Percentiles rank a stretch among this genome's conserved stretches.
Conservation (phyloP, 371 early-diverging fungal species). For the Vairimorpha ceranae region DNA sequence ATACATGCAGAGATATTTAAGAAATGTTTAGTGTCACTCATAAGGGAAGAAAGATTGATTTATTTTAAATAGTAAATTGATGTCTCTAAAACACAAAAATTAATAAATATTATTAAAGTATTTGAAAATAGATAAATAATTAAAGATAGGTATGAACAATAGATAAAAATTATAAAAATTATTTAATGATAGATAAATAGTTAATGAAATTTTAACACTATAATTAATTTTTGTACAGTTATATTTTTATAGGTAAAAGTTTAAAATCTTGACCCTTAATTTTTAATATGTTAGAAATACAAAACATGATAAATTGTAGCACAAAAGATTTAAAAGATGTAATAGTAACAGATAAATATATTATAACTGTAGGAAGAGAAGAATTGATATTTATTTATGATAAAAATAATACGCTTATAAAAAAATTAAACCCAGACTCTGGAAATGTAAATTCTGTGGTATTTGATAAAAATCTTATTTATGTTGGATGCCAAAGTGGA, state of each 20-base stretch:
- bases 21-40: background rate
- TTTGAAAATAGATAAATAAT: no score
- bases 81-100: no score
- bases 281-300: background rate
- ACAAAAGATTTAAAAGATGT: slow-evolving; percentile 50
- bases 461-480: slow-evolving; percentile 13
- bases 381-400: slow-evolving; percentile 5
- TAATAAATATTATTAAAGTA: no score
- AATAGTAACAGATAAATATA: background rate
- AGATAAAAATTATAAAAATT: no score
- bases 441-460: slow-evolving; percentile 49
- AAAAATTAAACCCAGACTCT: background rate
- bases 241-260: no score
- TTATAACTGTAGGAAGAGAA: slow-evolving; percentile 45
- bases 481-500: slow-evolving; percentile 50
- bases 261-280: background rate
- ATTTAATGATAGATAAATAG: no score
- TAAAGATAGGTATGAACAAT: no score
- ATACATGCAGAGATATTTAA: slow-evolving; percentile 8
- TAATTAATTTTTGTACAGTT: no score
- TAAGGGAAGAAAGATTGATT: background rate
- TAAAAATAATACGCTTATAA: background rate
- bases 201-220: no score
- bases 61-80: no score
- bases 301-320: background rate